Evolutionary conservation across 2,329 filamentous ascomycete genomes (phyloP).

Genomic region (Rachicladosporium sp.): DNA sequence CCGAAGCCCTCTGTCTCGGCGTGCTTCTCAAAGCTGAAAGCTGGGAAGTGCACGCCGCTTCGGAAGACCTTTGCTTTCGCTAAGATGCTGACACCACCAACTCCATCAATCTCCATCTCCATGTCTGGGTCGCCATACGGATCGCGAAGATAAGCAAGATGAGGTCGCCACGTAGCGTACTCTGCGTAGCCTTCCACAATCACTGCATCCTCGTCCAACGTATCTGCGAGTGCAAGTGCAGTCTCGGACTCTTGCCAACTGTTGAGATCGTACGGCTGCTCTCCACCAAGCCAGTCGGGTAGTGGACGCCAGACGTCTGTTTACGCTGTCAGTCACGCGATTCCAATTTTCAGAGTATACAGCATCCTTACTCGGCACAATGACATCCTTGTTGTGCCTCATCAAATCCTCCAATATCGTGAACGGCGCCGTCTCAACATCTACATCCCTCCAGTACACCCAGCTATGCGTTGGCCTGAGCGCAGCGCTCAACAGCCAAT

Average conservation of each 20-base stretch:
- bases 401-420: conserved; percentile 96
- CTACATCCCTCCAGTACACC: conserved; percentile 99
- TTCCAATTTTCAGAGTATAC: no score
- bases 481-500: conserved; percentile 91
- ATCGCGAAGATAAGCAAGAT: conserved; percentile 90
- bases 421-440: conserved; percentile 92
- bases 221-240: conserved; percentile 82
- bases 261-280: conserved; percentile 96
- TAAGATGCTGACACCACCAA: conserved; percentile 92
- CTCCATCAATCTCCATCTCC: conserved; percentile 98
- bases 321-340: background rate
- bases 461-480: conserved; percentile 91
- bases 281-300: conserved; percentile 94
- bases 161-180: conserved; percentile 95
- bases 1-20: conserved; percentile 97
- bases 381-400: conserved; percentile 97
- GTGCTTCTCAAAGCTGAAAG: conserved; percentile 97
- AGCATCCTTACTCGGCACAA: conserved; percentile 74
- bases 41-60: conserved; percentile 90
- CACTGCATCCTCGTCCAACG: conserved; percentile 91
- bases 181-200: conserved; percentile 98
- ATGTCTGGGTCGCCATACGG: conserved; percentile 97
- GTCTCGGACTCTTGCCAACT: conserved; percentile 99
- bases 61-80: conserved; percentile 94
- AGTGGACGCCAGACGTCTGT: conserved; percentile 87